Base-by-base conservation (phyloP, 2,329 filamentous ascomycete species). In the Diaporthe destruens region DNA sequence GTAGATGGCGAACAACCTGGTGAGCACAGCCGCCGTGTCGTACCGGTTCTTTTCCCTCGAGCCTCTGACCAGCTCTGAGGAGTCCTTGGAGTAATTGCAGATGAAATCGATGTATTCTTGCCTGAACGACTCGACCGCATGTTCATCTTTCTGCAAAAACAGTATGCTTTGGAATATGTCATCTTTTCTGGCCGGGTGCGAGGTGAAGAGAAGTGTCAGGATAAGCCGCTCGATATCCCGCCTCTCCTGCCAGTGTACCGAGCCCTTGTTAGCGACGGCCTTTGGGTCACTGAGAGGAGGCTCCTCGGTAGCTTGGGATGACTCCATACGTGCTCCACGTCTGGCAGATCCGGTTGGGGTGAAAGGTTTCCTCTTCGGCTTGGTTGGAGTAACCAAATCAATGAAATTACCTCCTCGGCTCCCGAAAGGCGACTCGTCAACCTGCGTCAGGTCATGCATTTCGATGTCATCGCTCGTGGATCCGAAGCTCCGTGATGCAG, bases 201-300 rank as follows among this genome's bases (percentile, higher is more conserved):
- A 67, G 1, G 63, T 53, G 6, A 0, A 72, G 4, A 78, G 57
- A 9, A 76, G 42, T 8, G 71, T 67, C 34, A 75, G 73, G 5
- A 78, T 69, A 4, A 78, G 55, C 18, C 75, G 74, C 18, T 56
- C 55, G 2, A 63, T 12, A 49, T 77, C 76, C 0, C 65, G 20
- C 3, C 34, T 51, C 0, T 39, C 20, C 25, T 73, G 69, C 75
- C 75, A 78, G 51, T 74, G 57, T 5, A 54, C 7, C 6, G 53
- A 39, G 9, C 75, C 77, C 56, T 68, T 67, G 3, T 55, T 29
- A 1, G 57, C 47, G 44, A 78, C 76, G 1, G 73, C 73, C 20
- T 51, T 29, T 20, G 53, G 9, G 29, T 69, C 49, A n/a, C 55
- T 70, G 6, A 70, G 47, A 14, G 68, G 68, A 18, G 53, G 29